Evolutionary conservation across 768 basidiomycete species (phyloP), one percentile per base, ranked within the genome.

Genomic region (Baorangia bicolor): DNA sequence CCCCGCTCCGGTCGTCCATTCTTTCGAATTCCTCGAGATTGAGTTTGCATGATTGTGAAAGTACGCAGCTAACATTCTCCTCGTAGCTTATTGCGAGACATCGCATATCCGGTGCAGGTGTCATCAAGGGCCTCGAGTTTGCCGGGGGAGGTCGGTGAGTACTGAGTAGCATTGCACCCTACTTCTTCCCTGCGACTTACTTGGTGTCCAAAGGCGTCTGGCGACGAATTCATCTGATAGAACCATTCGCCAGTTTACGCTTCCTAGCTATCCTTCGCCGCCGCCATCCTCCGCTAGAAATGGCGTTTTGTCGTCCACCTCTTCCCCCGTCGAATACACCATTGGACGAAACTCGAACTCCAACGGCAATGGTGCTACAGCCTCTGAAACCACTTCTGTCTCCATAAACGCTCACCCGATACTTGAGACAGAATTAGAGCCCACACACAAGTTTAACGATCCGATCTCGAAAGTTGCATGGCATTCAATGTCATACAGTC

Each of bases 161-260:
- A 33, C 5, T 5, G 3, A 35, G 30, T 18, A 18, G 2, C 0
- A 38, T 38, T 43, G 40, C 20, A 18, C 1, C 34, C 27, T 47
- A 2, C 33, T 13, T 9, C 16, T 40, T 31, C 21, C 39, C 30
- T 54, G 23, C 21, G 25, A 47, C 44, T 57, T 23, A 58, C 35
- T 13, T 31, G 5, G 14, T 49, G 14, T 30, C 13, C 16, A 12
- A 59, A 86, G 92, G 45, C 84, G 88, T 41, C 75, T 98, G 18
- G 88, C 94, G 12, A 89, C 92, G 27, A 98, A 97, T 67, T 95
- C 95, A 0, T 87, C 91, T n/a, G 97, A 99, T 69, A 88, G 97
- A 45, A 90, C 85, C 0, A 81, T 99, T 25, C 85, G 97, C 30
- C 90, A 90, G 72, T 90, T 96, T 73, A 84, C 78, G 18, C 74